Evolutionary conservation across 2,329 filamentous ascomycete species (phyloP), one percentile per base, ranked within the genome.

Genomic region (Hypomyces perniciosus): DNA sequence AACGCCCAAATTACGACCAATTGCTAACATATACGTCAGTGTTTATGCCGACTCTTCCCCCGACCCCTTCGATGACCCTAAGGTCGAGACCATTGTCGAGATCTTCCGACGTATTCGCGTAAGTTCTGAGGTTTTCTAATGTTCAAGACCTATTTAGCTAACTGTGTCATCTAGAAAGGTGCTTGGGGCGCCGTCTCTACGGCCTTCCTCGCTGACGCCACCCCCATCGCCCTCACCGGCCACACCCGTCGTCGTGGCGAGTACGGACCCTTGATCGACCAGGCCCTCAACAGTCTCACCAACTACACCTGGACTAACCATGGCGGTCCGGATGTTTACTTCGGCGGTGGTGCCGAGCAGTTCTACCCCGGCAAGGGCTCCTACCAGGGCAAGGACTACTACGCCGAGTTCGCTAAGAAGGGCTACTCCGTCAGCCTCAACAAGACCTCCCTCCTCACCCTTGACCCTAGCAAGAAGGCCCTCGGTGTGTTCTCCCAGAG

Each of bases 291-390:
- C 60, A 88, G 88, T 12, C 72, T 90, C 49, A 81, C 78, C 54
- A 90, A 93, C 72, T 90, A 90, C 72, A 85, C 84, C 27, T 95
- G 89, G 89, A 87, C 86, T 27, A 73, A 84, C 55, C 85, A 81
- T 66, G 74, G 76, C 30, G 87, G 88, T 0, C 86, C 88, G 1
- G 88, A 93, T 65, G 89, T 90, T 46, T 85, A 87, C 66, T 89
- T 93, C 53, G 89, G 88, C 37, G 88, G 84, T 51, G 89, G 89
- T 60, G 89, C 87, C 2, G 88, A 93, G 72, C 83, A 91, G 61
- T 93, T 93, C 73, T 77, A 84, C 43, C 72, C 84, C 4, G 81
- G 81, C 12, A 74, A 77, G 6, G 74, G 71, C 42, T 87, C 85
- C 1, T 88, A 84, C 71, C 66, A 80, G 62, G 80, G 82, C 63